These are phyloP conservation scores for Anisodus tanguticus DNA, from an alignment of 257 asterid genomes.

Conservation along the genomic window DNA sequence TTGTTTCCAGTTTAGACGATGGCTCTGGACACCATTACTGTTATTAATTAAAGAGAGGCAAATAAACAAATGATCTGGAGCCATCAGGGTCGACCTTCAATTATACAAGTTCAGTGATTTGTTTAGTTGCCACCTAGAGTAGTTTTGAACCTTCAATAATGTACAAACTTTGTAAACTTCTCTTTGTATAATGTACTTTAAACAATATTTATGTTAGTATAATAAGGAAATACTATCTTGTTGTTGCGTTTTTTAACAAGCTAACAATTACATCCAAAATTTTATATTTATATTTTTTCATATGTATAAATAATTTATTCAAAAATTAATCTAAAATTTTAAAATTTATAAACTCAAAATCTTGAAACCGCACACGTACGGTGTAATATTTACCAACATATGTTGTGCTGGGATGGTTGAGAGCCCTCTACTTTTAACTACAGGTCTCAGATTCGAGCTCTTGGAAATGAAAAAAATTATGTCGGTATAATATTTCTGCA, in stretches of 20 bases:
- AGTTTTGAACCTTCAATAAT: slow-evolving; percentile 22
- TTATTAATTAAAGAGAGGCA: neutral
- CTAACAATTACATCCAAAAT: neutral
- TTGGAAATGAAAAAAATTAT: no score
- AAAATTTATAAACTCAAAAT: neutral
- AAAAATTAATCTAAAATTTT: no score
- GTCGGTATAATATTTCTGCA: no score
- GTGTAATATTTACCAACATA: no score
- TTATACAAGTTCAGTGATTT: neutral
- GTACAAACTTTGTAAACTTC: neutral
- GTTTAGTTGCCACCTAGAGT: slow-evolving; percentile 22
- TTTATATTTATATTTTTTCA: neutral
- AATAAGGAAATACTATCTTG: neutral
- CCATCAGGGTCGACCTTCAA: neutral
- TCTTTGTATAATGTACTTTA: neutral
- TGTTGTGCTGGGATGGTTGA: no score
- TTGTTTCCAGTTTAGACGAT: slow-evolving; percentile 39
- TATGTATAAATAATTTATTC: neutral
- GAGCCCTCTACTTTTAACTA: no score
- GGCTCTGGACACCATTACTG: slow-evolving; percentile 20
- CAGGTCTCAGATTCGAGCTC: no score
- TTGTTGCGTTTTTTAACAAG: neutral
- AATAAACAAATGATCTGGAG: slow-evolving; percentile 30
- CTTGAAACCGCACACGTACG: neutral
- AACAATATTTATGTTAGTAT: neutral